Base-by-base conservation (phyloP, 768 basidiomycete species). In the Lenzites betulinus region DNA sequence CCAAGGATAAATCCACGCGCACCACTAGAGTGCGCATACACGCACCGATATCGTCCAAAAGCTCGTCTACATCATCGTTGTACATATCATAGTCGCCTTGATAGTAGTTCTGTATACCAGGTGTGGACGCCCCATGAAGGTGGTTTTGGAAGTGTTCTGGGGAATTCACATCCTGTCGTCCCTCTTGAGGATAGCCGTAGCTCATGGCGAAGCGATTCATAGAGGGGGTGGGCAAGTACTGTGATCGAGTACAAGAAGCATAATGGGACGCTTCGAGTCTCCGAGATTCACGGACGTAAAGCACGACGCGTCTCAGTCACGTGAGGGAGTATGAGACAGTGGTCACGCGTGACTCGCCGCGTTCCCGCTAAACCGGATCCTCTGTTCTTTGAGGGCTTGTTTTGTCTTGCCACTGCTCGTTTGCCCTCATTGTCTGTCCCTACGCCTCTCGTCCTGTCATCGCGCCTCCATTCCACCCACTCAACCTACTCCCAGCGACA, bases 11-110 rank as follows among this genome's bases (percentile, higher is more conserved):
- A 63, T 30, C 2, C 35, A 58, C 48, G 51, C 11, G 28, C 11
- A 56, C 54, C 35, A 67, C 72, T 41, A 72, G 18, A 12, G 13
- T 8, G 8, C 75, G 62, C 73, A 73, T 74, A 78, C 33, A 58
- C 25, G 26, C 47, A 68, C 69, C 66, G 47, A 64, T 60, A 13
- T 66, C 66, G 33, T 64, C 50, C 18, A 58, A 47, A 22, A 63
- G 62, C 16, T 64, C 62, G 41, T 68, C 66, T n/a, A 66, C 57
- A 25, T 65, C 64, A 39, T 66, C 60, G 22, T 59, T 26, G 48
- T 58, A 58, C 33, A 56, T 46, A 18, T 39, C 50, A 44, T 67
- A 62, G 26, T 63, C 63, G 26, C 64, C 59, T 8, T 51, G 54
- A 26, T 61, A 47, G 15, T 23, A 39, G n/a, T 56, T 7, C 18